Base-by-base conservation (phyloP, 345 rosid species). In the Eucalyptus brandiana region DNA sequence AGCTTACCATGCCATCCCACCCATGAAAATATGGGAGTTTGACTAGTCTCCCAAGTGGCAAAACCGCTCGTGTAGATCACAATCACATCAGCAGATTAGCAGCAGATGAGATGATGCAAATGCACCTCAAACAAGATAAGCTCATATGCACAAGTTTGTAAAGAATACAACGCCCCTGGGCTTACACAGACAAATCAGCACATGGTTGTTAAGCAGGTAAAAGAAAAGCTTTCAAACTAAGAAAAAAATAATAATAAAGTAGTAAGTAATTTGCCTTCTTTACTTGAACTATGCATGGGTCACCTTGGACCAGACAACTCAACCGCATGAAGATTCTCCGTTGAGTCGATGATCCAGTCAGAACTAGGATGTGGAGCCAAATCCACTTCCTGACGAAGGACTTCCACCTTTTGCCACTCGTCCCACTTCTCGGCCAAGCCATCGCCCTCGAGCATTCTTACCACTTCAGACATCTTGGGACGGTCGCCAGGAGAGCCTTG, bases 381-480 rank as follows among this genome's bases (percentile, higher is more conserved):
- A 86, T 97, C 98, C 42, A 95, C 93, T 88, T 97, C 99, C 92
- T 96, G 97, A 60, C 98, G 95, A 86, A 94, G 95, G 45, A 96
- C 96, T 90, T 97, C 99, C n/a, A 95, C 97, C 92, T 95, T 97
- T 86, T 96, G 99, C 99, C 98, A 97, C 90, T 97, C 98, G 51
- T 97, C 99, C 99, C 99, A 97, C 90, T 91, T 94, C 94, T 97
- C 99, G 0, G 96, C 98, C 89, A 97, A 91, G 60, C 99, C 98
- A 62, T 97, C 99, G 17, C 99, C 99, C 93, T 97, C 99, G 0
- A 97, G 98, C 99, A 97, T 97, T 89, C 98, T 91, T 69, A 97
- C 99, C 18, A 97, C 99, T 24, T 97, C 99, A 2, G 98, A 94
- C 99, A 97, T 97, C 95, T 97, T 97, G 7, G 99, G 99, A 86